Evolutionary conservation across 2,329 filamentous ascomycete species (phyloP).

Genomic region (Proliferodiscus dingleyae): DNA sequence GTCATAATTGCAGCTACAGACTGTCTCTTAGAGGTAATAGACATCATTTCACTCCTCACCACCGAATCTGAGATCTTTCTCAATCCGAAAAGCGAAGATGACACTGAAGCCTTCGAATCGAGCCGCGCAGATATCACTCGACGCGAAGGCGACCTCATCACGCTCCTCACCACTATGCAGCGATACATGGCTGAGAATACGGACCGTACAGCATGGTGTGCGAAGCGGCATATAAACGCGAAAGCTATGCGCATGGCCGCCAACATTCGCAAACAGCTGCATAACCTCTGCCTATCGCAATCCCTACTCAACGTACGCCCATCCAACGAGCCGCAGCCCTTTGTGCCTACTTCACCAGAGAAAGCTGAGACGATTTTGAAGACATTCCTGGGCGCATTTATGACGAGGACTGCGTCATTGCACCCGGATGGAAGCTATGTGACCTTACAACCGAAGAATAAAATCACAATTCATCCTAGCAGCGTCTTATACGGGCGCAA

Average conservation of each 20-base stretch:
- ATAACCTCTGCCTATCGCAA: constrained; percentile 49
- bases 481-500: constrained; percentile 60
- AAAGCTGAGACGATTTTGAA: constrained; percentile 50
- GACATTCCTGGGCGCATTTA: constrained; percentile 60
- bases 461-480: constrained; percentile 57
- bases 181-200: constrained; percentile 53
- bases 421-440: constrained; percentile 57
- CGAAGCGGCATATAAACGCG: constrained; percentile 49
- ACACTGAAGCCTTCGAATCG: constrained; percentile 48
- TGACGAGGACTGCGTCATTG: constrained; percentile 54
- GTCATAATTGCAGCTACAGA: constrained; percentile 78
- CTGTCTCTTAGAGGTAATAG: constrained; percentile 77
- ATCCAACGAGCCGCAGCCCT: constrained; percentile 50
- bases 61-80: constrained; percentile 60
- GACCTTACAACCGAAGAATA: constrained; percentile 54
- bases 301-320: constrained; percentile 39
- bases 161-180: constrained; percentile 59
- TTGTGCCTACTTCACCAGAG: constrained; percentile 50
- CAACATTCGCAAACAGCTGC: constrained; percentile 58
- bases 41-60: constrained; percentile 67
- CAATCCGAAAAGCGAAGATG: constrained; percentile 54
- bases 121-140: constrained; percentile 53
- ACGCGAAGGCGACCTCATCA: constrained; percentile 61
- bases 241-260: constrained; percentile 60
- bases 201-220: constrained; percentile 51